Base-by-base conservation (phyloP, 192 early-diverging fungal species). In the Paraglomus brasilianum region DNA sequence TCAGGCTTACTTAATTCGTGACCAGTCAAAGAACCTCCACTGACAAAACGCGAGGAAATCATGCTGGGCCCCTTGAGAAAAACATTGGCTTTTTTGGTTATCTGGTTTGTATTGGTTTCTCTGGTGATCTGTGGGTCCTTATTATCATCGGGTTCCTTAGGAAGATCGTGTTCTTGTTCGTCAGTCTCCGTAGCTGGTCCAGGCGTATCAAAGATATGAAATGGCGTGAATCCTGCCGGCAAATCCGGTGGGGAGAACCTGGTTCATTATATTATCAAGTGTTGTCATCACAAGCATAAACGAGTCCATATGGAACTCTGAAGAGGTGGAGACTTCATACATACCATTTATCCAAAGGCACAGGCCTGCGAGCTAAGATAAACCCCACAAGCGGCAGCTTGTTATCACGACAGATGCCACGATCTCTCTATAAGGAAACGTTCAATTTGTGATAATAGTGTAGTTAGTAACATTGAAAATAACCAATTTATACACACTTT, bases 341-440 rank as follows among this genome's bases (percentile, higher is more conserved):
- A 41, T 75, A 83, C 85, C 85, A 85, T 49, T 81, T 85, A 8
- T 65, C 42, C 9, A 74, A 48, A n/a, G 75, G 71, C n/a, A 76
- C 10, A 42, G 69, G 74, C 4, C 63, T 59, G 5, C 57, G 51
- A 3, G 80, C 78, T 9, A 89, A 68, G 8, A 80, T 57, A 70
- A 88, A 90, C 21, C 86, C 85, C 0, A 13, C 42, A 19, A 90
- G 66, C 14, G 87, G 76, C 0, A 78, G 79, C 1, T 78, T 75
- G 15, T 87, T 87, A 67, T 90, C 88, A 67, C 74, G 73, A 50
- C 75, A 4, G 52, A 41, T 48, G 24, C 8, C 7, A 57, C 53
- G 43, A 47, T 49, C 72, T 63, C 38, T 22, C 36, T 49, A 17
- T 19, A 42, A 17, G 6, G 15, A 7, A 24, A 17, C n/a, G 43